phyloP scores from a whole-genome alignment of 1,284 basidiomycete genomes.

The Heterobasidion irregulare region DNA sequence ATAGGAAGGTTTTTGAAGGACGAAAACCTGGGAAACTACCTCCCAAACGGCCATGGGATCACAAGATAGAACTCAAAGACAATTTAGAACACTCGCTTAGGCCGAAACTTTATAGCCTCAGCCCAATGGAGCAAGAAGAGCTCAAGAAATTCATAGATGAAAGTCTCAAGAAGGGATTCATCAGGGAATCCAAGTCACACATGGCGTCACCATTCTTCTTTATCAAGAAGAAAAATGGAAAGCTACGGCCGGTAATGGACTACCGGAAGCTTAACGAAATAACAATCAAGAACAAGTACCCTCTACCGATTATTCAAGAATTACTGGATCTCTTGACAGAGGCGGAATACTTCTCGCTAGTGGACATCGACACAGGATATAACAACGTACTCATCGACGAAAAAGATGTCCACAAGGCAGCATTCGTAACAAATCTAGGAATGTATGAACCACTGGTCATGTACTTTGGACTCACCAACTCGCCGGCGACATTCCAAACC shows the following conservation, averaged over 20 bases:
- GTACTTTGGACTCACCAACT: constrained; percentile 21
- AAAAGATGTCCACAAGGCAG: constrained; percentile 5
- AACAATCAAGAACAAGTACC: constrained; percentile 4
- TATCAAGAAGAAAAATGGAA: constrained; percentile 4
- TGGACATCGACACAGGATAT: constrained; percentile 8
- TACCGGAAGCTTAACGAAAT: constrained; percentile 10
- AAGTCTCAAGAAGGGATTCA: no score
- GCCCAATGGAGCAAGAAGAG: no score
- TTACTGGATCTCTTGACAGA: constrained; percentile 1
- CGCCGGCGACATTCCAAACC: constrained; percentile 15
- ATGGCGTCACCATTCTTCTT: no score
- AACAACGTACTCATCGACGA: constrained; percentile 8
- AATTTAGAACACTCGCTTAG: not conserved
- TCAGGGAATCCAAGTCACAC: no score
- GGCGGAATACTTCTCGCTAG: constrained; percentile 4
- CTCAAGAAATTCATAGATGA: not conserved
- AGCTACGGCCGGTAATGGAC: constrained; percentile 5
- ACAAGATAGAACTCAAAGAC: no score
- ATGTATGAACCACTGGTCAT: constrained; percentile 19
- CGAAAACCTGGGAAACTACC: no score
- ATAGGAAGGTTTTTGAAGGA: no score
- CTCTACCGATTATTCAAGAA: constrained; percentile 4
- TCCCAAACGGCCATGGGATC: no score
- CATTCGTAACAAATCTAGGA: constrained; percentile 20
- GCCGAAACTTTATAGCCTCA: no score